Evolutionary conservation across 2,329 filamentous ascomycete species (phyloP).

Genomic region (Didymella arachidicola): DNA sequence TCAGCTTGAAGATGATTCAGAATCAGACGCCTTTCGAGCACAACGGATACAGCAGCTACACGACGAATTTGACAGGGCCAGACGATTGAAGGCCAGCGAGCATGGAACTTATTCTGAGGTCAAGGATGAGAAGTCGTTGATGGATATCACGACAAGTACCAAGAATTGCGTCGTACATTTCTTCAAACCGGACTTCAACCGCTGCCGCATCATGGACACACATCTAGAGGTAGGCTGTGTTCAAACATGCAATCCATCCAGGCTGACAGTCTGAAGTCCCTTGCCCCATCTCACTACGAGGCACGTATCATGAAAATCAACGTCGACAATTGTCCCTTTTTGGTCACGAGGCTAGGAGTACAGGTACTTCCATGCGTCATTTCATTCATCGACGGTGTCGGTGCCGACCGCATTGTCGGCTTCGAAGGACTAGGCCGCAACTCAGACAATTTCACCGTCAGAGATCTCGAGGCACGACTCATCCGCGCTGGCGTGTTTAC

Average conservation of each 20-base stretch:
- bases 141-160: slow-evolving; percentile 67
- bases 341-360: slow-evolving; percentile 65
- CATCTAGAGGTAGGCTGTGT: slow-evolving; percentile 57
- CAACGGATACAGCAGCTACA: slow-evolving; percentile 66
- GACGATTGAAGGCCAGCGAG: slow-evolving; percentile 58
- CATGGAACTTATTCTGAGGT: slow-evolving; percentile 64
- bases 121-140: slow-evolving; percentile 65
- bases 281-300: slow-evolving; percentile 66
- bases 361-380: slow-evolving; percentile 67
- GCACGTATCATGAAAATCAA: slow-evolving; percentile 66
- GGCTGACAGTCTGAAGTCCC: slow-evolving; percentile 42
- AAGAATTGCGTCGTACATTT: slow-evolving; percentile 69
- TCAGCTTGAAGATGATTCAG: slow-evolving; percentile 64
- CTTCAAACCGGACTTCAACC: slow-evolving; percentile 69
- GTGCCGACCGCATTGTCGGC: slow-evolving; percentile 64
- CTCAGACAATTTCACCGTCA: slow-evolving; percentile 62
- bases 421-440: slow-evolving; percentile 66
- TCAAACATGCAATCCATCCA: neutral
- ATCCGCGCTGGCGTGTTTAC: slow-evolving; percentile 61
- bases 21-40: slow-evolving; percentile 63
- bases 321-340: slow-evolving; percentile 66
- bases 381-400: slow-evolving; percentile 63
- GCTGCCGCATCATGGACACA: slow-evolving; percentile 68
- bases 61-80: slow-evolving; percentile 62
- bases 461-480: slow-evolving; percentile 62